Evolutionary conservation across 495 filamentous ascomycete genomes (phyloP).

Genomic region (Letharia columbiana): DNA sequence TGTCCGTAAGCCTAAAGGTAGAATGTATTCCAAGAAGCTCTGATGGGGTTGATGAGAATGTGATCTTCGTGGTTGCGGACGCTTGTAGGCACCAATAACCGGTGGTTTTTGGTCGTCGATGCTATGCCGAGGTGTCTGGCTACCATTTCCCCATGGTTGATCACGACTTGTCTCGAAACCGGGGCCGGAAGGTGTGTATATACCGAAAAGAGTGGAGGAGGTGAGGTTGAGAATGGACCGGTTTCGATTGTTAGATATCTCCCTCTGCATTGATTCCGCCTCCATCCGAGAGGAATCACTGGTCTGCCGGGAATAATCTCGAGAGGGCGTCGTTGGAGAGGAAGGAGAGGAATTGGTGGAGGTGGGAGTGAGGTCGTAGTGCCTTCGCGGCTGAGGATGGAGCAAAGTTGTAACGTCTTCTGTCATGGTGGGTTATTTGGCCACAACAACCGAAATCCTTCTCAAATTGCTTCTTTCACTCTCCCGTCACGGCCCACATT

Average conservation of each 20-base stretch:
- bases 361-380: slow-evolving; percentile 55
- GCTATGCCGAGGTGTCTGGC: slow-evolving; percentile 46
- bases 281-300: slow-evolving; percentile 24
- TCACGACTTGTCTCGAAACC: slow-evolving; percentile 44
- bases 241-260: slow-evolving; percentile 45
- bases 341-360: slow-evolving; percentile 44
- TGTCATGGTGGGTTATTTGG: slow-evolving; percentile 11
- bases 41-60: slow-evolving; percentile 15
- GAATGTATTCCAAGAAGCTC: slow-evolving; percentile 21
- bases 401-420: slow-evolving; percentile 47
- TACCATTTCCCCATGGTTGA: slow-evolving; percentile 66
- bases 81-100: slow-evolving; percentile 21
- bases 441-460: not conserved
- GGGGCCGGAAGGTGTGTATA: slow-evolving; percentile 65
- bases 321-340: slow-evolving; percentile 38
- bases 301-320: slow-evolving; percentile 31
- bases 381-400: slow-evolving; percentile 65
- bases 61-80: slow-evolving; percentile 24
- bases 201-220: slow-evolving; percentile 79
- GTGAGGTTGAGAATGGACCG: slow-evolving; percentile 81
- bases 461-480: slow-evolving; percentile 5
- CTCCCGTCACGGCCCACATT: not conserved
- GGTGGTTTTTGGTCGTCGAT: slow-evolving; percentile 22
- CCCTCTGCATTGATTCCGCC: slow-evolving; percentile 29
- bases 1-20: slow-evolving; percentile 46